A percentile compares a stretch with the other conserved stretches of the same genome.
Evolutionary conservation across 2,329 filamentous ascomycete genomes (phyloP).

Genomic region (Metarhizium brunneum): DNA sequence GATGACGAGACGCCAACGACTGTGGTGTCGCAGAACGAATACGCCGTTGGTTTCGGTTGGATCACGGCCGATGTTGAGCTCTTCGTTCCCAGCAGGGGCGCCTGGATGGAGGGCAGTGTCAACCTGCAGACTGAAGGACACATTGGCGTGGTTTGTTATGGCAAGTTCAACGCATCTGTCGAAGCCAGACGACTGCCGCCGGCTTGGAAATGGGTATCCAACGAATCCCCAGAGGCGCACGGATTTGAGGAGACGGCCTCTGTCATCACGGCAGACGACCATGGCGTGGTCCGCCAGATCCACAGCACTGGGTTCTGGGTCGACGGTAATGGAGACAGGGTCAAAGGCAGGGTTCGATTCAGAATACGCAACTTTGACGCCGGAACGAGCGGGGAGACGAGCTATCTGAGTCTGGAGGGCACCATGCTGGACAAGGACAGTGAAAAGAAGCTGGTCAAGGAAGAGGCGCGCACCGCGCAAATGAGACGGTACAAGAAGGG

Average conservation of each 20-base stretch:
- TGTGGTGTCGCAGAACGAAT: constrained; percentile 60
- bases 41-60: constrained; percentile 79
- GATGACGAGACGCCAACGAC: constrained; percentile 39
- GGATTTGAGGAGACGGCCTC: constrained; percentile 33
- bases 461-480: constrained; percentile 34
- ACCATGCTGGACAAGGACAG: constrained; percentile 67
- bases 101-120: constrained; percentile 69
- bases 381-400: constrained; percentile 62
- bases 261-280: constrained; percentile 33
- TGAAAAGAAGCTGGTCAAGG: constrained; percentile 45
- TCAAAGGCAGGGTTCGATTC: constrained; percentile 66
- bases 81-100: constrained; percentile 66
- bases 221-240: constrained; percentile 30
- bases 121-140: constrained; percentile 85
- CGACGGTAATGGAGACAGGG: constrained; percentile 57
- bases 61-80: constrained; percentile 79
- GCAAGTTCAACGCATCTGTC: constrained; percentile 85
- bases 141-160: constrained; percentile 80
- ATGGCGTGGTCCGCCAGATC: constrained; percentile 43
- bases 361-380: constrained; percentile 80
- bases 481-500: constrained; percentile 27
- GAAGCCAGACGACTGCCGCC: constrained; percentile 65
- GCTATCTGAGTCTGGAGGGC: constrained; percentile 78
- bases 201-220: constrained; percentile 71
- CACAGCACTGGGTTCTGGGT: constrained; percentile 65